These are phyloP conservation scores for Paecilomyces sp. DNA, from an alignment of 2,329 filamentous ascomycete genomes.

Conservation along the genomic window DNA sequence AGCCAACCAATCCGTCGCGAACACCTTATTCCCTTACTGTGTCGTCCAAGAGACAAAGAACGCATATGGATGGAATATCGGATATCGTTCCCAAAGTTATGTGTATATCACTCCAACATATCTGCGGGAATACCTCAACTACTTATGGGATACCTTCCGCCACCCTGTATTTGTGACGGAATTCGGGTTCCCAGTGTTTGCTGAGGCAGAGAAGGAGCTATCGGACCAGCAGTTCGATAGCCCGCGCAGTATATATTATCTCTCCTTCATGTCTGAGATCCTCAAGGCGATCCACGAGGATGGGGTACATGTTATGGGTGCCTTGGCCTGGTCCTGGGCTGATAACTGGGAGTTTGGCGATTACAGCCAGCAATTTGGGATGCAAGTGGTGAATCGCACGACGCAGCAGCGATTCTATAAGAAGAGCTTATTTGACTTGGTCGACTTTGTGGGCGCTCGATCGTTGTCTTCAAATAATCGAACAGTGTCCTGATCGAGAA, in stretches of 20 bases:
- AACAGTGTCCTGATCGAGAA: too few relatives aligned
- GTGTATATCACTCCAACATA: conserved; percentile 50
- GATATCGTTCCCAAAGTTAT: conserved; percentile 49
- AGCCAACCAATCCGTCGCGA: conserved; percentile 31
- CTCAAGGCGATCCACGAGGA: conserved; percentile 52
- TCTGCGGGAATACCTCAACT: conserved; percentile 45
- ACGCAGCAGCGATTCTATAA: conserved; percentile 47
- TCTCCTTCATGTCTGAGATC: conserved; percentile 47
- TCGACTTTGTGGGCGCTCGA: conserved; percentile 40
- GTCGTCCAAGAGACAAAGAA: conserved; percentile 43
- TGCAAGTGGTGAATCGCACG: conserved; percentile 51
- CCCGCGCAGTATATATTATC: conserved; percentile 49
- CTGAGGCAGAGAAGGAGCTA: conserved; percentile 37
- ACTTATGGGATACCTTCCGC: conserved; percentile 54
- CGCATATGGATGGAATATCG: conserved; percentile 51
- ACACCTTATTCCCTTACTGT: conserved; percentile 46
- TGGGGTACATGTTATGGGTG: conserved; percentile 48
- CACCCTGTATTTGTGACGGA: conserved; percentile 43
- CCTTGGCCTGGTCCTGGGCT: conserved; percentile 46
- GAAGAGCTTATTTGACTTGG: conserved; percentile 53
- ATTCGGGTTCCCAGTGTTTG: conserved; percentile 52
- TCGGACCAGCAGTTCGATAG: conserved; percentile 49
- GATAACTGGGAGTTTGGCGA: conserved; percentile 54
- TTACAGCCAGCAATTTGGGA: conserved; percentile 45
- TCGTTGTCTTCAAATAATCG: too few relatives aligned